Evolutionary conservation across 129 eudicot species (phyloP), one percentile per base, ranked within the genome.

Genomic region (Flaveria ramosissima): DNA sequence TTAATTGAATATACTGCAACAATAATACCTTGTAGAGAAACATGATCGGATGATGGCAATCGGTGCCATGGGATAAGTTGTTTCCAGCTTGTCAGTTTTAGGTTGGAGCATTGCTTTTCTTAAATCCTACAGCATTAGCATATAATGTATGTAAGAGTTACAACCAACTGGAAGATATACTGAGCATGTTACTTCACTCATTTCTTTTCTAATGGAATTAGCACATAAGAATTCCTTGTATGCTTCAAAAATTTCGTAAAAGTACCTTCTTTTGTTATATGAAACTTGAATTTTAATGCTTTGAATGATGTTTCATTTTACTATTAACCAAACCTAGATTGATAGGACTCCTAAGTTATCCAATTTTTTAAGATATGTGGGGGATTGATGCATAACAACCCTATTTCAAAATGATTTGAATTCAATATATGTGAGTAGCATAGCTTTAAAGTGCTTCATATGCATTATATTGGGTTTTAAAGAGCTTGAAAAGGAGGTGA

Each of bases 11-110:
- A n/a, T 16, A 66, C 16, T 10, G 9, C 36, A 3, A 11, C 16
- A 20, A n/a, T 71, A 51, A 69, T 85, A 93, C 98, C 98, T 85
- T 42, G 96, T 90, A 12, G 98, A 88, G 88, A 90, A 93, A 82
- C 98, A 93, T 70, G 98, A 93, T 9, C 62, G 84, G 46, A 87
- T 84, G 70, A 78, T 70, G 20, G 67, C 98, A 74, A 93, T 90
- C 20, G 98, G 90, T 65, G 82, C 71, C 97, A 90, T 87, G 66
- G 97, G 98, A 85, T 88, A 93, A 68, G 68, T 32, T 27, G 48
- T 80, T 78, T 84, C 89, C 73, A 78, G 52, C 43, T 77, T 80
- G 32, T 85, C 91, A 1, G 82, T 60, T 76, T 67, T 82, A 11
- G 88, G 76, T 39, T 81, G 71, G 52, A 75, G 76, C 80, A 93